Percentiles rank a stretch among this genome's conserved stretches.
Evolutionary conservation across 2,329 filamentous ascomycete genomes (phyloP).

Genomic region (Ophiostoma sp.): DNA sequence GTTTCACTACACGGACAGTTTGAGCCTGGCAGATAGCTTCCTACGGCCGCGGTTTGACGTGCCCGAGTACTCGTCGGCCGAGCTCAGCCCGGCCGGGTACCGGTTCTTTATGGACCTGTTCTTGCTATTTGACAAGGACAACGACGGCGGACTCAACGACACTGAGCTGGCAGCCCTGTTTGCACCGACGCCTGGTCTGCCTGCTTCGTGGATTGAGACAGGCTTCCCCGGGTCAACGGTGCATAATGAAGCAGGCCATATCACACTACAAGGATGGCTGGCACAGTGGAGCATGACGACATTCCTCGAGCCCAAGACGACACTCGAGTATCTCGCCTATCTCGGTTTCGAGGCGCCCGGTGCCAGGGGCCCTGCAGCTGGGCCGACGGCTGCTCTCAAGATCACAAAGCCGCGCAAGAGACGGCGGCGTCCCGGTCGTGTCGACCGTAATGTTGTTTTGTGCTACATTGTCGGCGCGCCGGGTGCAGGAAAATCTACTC

Average conservation of each 20-base stretch:
- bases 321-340: slow-evolving; percentile 91
- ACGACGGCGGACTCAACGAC: slow-evolving; percentile 88
- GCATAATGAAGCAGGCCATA: slow-evolving; percentile 88
- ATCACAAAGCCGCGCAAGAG: slow-evolving; percentile 88
- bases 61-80: slow-evolving; percentile 83
- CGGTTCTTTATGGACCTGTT: slow-evolving; percentile 95
- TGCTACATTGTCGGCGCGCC: slow-evolving; percentile 87
- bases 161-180: slow-evolving; percentile 81
- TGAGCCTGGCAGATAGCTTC: slow-evolving; percentile 86
- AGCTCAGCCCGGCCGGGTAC: slow-evolving; percentile 89
- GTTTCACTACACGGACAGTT: slow-evolving; percentile 92
- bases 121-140: slow-evolving; percentile 91
- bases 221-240: slow-evolving; percentile 92
- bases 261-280: slow-evolving; percentile 95
- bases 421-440: slow-evolving; percentile 71
- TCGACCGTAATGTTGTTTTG: slow-evolving; percentile 89
- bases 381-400: slow-evolving; percentile 69
- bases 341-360: slow-evolving; percentile 76
- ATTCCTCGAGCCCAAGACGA: slow-evolving; percentile 90
- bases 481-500: slow-evolving; percentile 81
- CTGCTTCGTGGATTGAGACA: slow-evolving; percentile 78
- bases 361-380: slow-evolving; percentile 16
- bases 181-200: slow-evolving; percentile 85
- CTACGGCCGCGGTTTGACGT: slow-evolving; percentile 92
- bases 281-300: slow-evolving; percentile 99